Conservation (phyloP, 768 basidiomycete species). For the Rhizopogon vinicolor region DNA sequence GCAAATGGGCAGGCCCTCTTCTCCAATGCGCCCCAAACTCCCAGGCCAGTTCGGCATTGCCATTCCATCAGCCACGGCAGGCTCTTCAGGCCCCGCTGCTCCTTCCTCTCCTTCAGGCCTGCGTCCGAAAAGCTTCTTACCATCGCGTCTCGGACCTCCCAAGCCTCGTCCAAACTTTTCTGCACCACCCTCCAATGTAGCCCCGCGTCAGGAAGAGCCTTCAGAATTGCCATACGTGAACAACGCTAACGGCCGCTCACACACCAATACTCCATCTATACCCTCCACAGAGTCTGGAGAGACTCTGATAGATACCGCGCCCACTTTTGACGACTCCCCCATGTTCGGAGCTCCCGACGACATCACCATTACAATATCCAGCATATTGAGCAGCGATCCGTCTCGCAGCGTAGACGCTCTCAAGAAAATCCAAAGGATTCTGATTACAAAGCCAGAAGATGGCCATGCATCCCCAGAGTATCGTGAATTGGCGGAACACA, state of each 20-base stretch:
- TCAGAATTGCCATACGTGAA: conserved; percentile 27
- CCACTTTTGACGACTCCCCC: conserved; percentile 18
- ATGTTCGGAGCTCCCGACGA: conserved; percentile 36
- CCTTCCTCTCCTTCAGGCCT: conserved; percentile 34
- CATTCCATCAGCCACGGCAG: conserved; percentile 8
- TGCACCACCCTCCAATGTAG: conserved; percentile 17
- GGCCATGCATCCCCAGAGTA: conserved; percentile 68
- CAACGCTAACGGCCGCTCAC: conserved; percentile 12
- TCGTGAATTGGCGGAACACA: conserved; percentile 72
- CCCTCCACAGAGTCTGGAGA: conserved; percentile 26
- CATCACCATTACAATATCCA: conserved; percentile 80
- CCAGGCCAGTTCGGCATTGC: conserved; percentile 29
- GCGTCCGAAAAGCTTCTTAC: conserved; percentile 65
- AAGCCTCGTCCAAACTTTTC: conserved; percentile 38
- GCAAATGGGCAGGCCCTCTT: conserved; percentile 40
- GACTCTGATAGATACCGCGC: conserved; percentile 27
- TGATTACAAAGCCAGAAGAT: conserved; percentile 70
- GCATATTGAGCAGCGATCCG: conserved; percentile 84
- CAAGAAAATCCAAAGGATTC: conserved; percentile 87
- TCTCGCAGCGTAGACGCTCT: conserved; percentile 86
- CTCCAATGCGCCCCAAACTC: conserved; percentile 46
- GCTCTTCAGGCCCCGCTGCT: conserved; percentile 18
- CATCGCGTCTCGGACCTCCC: conserved; percentile 71
- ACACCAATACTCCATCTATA: conserved; percentile 10
- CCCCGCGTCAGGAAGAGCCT: conserved; percentile 20